Conservation (phyloP, 106 monocot genomes). For the Dendrobium huoshanense region DNA sequence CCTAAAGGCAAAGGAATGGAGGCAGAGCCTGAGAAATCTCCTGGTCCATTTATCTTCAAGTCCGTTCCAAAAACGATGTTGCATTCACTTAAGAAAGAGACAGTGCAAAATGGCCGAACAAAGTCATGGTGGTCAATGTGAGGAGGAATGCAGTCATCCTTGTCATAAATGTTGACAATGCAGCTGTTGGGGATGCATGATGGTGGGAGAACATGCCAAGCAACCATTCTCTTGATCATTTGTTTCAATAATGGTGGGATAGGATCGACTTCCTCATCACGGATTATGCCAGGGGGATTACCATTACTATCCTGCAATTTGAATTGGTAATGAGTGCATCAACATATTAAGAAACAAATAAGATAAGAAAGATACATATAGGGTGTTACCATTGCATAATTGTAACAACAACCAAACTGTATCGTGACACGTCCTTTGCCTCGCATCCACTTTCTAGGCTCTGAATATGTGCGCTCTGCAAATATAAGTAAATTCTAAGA, state of each 20-base stretch:
- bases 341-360: neutral
- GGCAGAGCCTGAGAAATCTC: conserved; percentile 32
- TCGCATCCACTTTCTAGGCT: conserved; percentile 78
- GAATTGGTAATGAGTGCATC: neutral
- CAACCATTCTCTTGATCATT: conserved; percentile 49
- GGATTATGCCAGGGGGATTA: conserved; percentile 41
- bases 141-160: conserved; percentile 61
- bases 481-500: neutral
- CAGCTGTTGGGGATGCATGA: conserved; percentile 51
- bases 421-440: conserved; percentile 88
- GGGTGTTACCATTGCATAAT: conserved; percentile 61
- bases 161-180: conserved; percentile 57
- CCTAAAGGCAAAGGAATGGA: conserved; percentile 38
- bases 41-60: conserved; percentile 31
- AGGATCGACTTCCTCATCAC: conserved; percentile 37
- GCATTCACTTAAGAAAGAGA: conserved; percentile 41
- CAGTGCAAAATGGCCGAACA: conserved; percentile 46
- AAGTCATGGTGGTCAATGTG: conserved; percentile 62
- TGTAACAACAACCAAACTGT: conserved; percentile 95
- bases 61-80: conserved; percentile 41
- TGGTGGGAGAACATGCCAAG: conserved; percentile 34
- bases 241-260: conserved; percentile 34
- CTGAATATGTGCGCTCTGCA: conserved; percentile 80
- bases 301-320: conserved; percentile 39
- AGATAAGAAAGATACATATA: neutral